Evolutionary conservation across 345 rosid species (phyloP), one percentile per base, ranked within the genome.

Genomic region (Gossypium ekmanianum): DNA sequence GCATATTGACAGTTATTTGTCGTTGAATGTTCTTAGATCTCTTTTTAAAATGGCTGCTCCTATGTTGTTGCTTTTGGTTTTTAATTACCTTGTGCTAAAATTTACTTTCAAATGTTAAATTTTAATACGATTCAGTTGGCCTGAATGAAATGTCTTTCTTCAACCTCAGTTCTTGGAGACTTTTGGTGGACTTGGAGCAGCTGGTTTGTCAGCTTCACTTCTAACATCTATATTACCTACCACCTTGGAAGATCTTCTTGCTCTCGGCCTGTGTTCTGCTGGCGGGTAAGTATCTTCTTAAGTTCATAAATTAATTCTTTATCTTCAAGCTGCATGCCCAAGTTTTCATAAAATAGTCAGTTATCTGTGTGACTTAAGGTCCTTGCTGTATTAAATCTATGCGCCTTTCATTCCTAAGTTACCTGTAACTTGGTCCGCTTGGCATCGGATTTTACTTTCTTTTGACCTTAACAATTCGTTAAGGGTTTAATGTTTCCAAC

Each of bases 161-260:
- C 55, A 11, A 45, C 81, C 59, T 76, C 80, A 93, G 97, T 91
- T 88, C 82, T 74, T 91, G 81, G 96, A 87, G 77, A 87, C 97
- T 52, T 88, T 90, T 83, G 92, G 98, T 75, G 97, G 98, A 74
- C 85, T 92, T 29, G 99, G 98, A 79, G 94, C 87, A 43, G 98
- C 98, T 20, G 95, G 95, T 39, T 82, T 94, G 69, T 88, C 97
- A 71, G 98, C 98, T 43, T 92, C 97, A 44, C 94, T 92, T 74
- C 83, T 92, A 78, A 91, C 97, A 69, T 94, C 95, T 51, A 94
- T 94, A 65, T 86, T 94, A 57, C 90, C 90, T 48, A 84, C 95
- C 51, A 94, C 95, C 62, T 72, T 91, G 76, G 98, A 92, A 82
- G 99, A 93, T 87, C 97, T 95, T 82, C 97, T 93, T 41, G 97